Evolutionary conservation across 768 basidiomycete genomes (phyloP).

Genomic region (Suillus cothurnatus): DNA sequence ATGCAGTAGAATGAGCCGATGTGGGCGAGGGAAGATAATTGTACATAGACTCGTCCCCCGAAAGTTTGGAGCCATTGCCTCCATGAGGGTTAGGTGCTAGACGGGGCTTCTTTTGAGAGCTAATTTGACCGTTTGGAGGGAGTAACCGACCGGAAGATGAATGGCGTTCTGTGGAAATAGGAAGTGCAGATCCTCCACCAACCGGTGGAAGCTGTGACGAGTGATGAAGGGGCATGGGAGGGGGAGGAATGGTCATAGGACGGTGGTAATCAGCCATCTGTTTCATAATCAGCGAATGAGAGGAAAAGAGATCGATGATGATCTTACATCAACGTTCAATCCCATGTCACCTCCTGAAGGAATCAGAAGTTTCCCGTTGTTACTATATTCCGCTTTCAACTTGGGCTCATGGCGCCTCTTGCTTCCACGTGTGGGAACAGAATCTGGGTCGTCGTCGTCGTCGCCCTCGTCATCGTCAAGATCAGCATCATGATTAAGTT

Average conservation of each 20-base stretch:
- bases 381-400: conserved; percentile 31
- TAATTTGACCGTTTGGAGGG: conserved; percentile 26
- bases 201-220: conserved; percentile 27
- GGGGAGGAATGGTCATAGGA: conserved; percentile 35
- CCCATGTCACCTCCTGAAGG: conserved; percentile 23
- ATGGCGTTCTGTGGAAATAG: conserved; percentile 36
- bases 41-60: conserved; percentile 32
- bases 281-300: conserved; percentile 7
- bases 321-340: conserved; percentile 28
- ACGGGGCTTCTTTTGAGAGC: conserved; percentile 33
- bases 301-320: not conserved
- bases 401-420: conserved; percentile 31
- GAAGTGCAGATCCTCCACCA: conserved; percentile 29
- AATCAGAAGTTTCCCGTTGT: conserved; percentile 19
- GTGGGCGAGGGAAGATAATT: conserved; percentile 36
- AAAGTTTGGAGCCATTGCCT: conserved; percentile 27
- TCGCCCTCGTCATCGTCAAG: conserved; percentile 41
- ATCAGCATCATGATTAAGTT: conserved; percentile 23
- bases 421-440: conserved; percentile 17
- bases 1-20: conserved; percentile 27
- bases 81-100: conserved; percentile 25
- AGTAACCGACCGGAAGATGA: conserved; percentile 33
- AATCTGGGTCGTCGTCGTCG: conserved; percentile 40
- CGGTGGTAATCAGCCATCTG: conserved; percentile 36
- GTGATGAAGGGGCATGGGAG: conserved; percentile 33